Conservation (phyloP, 2,329 filamentous ascomycete genomes). For the Ophiosphaerella narmari region DNA sequence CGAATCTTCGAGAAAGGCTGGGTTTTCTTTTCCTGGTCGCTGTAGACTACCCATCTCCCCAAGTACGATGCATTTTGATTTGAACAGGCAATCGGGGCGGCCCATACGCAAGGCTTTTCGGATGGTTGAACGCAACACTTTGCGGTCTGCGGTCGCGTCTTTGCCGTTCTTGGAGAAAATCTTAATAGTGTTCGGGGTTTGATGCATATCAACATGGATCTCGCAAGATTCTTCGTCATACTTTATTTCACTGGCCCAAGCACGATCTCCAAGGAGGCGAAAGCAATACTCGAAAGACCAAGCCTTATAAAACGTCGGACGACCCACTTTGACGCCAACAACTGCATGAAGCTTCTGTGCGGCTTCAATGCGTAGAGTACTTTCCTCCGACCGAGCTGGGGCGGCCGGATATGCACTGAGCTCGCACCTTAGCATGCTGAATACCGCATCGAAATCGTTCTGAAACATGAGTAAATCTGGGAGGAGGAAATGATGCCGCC, state of each 20-base stretch:
- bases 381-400: constrained; percentile 40
- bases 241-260: constrained; percentile 78
- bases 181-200: constrained; percentile 62
- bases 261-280: constrained; percentile 62
- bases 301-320: constrained; percentile 52
- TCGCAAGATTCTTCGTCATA: constrained; percentile 89
- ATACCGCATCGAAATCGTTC: constrained; percentile 67
- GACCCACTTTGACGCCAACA: constrained; percentile 53
- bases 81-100: constrained; percentile 61
- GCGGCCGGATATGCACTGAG: constrained; percentile 45
- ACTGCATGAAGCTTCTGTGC: constrained; percentile 44
- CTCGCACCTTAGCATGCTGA: constrained; percentile 57
- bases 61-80: constrained; percentile 74
- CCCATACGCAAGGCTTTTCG: constrained; percentile 68
- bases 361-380: constrained; percentile 44
- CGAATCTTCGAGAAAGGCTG: constrained; percentile 81
- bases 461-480: constrained; percentile 72
- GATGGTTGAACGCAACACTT: constrained; percentile 66
- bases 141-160: constrained; percentile 77
- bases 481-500: constrained; percentile 69
- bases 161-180: constrained; percentile 95
- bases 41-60: constrained; percentile 82
- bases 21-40: constrained; percentile 66
- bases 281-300: constrained; percentile 72
- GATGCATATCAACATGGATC: constrained; percentile 74